A percentile compares a stretch with the other conserved stretches of the same genome.
Conservation (phyloP, 169 alveolate species). For the Theileria orientalis region DNA sequence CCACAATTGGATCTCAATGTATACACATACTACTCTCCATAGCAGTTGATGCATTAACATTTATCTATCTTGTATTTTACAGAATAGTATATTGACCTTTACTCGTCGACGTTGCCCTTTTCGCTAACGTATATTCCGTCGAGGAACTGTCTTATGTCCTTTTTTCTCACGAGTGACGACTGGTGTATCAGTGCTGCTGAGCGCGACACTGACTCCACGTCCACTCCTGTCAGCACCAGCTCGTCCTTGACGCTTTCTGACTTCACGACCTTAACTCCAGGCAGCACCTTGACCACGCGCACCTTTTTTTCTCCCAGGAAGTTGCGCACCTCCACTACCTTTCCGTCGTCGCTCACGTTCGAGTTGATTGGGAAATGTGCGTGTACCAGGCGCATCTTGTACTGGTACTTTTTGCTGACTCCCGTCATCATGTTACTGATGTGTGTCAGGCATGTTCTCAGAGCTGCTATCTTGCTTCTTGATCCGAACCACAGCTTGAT, state of each 20-base stretch:
- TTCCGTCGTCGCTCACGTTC: conserved; percentile 91
- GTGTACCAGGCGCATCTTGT: conserved; percentile 98
- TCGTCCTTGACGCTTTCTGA: conserved; percentile 94
- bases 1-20: not conserved
- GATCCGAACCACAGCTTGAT: conserved; percentile 94
- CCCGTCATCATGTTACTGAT: conserved; percentile 97
- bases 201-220: conserved; percentile 94
- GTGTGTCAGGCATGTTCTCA: conserved; percentile 93
- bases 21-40: not conserved
- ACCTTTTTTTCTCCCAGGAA: conserved; percentile 98
- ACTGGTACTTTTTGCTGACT: conserved; percentile 92
- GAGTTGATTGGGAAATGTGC: conserved; percentile 99
- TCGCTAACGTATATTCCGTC: conserved; percentile 99
- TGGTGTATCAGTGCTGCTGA: conserved; percentile 98
- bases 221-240: conserved; percentile 95
- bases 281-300: conserved; percentile 89
- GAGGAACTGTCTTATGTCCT: conserved; percentile 98
- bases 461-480: conserved; percentile 90
- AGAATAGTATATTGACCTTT: not conserved
- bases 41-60: not conserved
- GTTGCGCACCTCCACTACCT: conserved; percentile 95
- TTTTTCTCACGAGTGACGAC: conserved; percentile 94
- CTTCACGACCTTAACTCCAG: conserved; percentile 92
- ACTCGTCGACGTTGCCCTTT: conserved; percentile 83
- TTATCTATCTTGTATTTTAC: not conserved